Base-by-base conservation (phyloP, 345 rosid genomes). In the Camelina sativa region DNA sequence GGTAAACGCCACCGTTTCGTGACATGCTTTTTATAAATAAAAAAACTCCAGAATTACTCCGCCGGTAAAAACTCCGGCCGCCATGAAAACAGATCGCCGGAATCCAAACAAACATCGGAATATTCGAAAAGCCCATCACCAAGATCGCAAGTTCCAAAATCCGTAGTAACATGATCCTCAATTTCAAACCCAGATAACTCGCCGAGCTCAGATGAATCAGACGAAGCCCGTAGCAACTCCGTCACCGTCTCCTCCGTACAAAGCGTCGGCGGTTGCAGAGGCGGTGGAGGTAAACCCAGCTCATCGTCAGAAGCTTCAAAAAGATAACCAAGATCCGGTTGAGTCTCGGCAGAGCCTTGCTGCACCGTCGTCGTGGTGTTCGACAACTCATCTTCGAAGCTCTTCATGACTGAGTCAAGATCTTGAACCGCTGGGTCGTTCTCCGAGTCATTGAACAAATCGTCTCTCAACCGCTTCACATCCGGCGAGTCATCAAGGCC, bases 251-350 rank as follows among this genome's bases (percentile, higher is more conserved):
- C 84, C 9, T 10, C 22, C 25, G 16, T 77, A 68, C 3, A 8
- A 50, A 56, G 7, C 80, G 11, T 71, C 15, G 35, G 13, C 2
- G 11, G 30, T 11, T 2, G 71, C 4, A 68, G 80, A 9, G 76
- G 34, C 2, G 80, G 58, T 23, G 97, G 91, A 35, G 93, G 96
- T 51, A 93, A 77, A 11, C 97, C 96, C 1, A 93, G 87, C 82
- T 93, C 96, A 11, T 93, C 92, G 46, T 88, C 97, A 8, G 98
- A 89, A 28, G 97, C 96, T 48, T 89, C 93, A 5, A 86, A 72
- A 13, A 91, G 90, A 55, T 84, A 91, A 0, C 96, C 96, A 0
- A 93, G 87, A 51, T 85, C 96, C 38, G 83, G 81, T 81, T 52
- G 85, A 30, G 82, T 62, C 8, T 66, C 84, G 4, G 69, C 80